A percentile compares a stretch with the other conserved stretches of the same genome.
These are phyloP conservation scores for Aureobasidium melanogenum DNA, from an alignment of 2,329 filamentous ascomycete genomes.

Conservation along the genomic window DNA sequence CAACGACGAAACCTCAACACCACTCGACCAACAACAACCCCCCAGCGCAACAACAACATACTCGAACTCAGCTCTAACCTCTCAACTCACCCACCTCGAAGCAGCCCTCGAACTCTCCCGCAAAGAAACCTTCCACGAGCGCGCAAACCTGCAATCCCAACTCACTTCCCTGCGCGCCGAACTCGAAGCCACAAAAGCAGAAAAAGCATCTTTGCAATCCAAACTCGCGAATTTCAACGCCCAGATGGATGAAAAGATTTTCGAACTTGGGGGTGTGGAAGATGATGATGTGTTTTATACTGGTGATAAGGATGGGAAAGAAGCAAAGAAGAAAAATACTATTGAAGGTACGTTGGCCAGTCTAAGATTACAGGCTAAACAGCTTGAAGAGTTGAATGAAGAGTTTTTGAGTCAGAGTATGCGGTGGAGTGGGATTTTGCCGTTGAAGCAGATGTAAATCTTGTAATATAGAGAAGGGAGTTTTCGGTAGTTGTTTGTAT, in stretches of 20 bases:
- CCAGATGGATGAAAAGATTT: background rate
- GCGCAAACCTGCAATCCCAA: background rate
- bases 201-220: background rate
- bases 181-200: background rate
- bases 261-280: background rate
- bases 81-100: constrained; percentile 3
- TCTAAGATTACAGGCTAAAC: constrained; percentile 15
- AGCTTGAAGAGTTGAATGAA: constrained; percentile 17
- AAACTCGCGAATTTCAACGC: background rate
- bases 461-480: background rate
- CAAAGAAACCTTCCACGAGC: background rate
- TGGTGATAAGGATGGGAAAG: background rate
- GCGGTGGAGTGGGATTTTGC: constrained; percentile 11
- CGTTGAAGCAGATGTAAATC: background rate
- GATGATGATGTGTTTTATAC: background rate
- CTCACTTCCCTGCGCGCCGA: background rate
- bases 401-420: constrained; percentile 15
- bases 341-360: constrained; percentile 15
- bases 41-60: constrained; percentile 2
- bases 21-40: background rate
- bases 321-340: constrained; percentile 2
- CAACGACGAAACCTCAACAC: background rate
- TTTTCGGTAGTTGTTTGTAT: background rate
- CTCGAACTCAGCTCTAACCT: background rate
- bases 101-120: constrained; percentile 1